Evolutionary conservation across 352 stramenopile genomes (phyloP).

Genomic region (Phytophthora foliorum): DNA sequence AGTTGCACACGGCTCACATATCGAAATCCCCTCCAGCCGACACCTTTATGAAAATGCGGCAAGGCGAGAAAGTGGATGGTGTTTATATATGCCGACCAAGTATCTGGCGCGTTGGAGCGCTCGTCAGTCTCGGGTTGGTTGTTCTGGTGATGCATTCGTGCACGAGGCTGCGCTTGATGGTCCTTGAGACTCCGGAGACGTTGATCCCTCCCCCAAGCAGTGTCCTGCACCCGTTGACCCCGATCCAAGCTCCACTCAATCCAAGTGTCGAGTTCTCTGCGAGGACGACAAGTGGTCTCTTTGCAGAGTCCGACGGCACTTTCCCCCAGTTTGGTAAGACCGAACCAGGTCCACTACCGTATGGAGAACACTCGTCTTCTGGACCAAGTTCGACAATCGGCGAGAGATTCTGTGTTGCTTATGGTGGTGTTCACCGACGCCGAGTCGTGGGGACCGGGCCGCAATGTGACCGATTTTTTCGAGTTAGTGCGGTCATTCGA

Average conservation of each 20-base stretch:
- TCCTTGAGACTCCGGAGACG: neutral
- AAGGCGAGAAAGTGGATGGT: neutral
- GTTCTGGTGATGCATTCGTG: neutral
- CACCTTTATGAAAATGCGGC: neutral
- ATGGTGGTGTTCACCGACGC: slow-evolving; percentile 40
- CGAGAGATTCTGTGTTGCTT: slow-evolving; percentile 34
- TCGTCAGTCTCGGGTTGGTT: neutral
- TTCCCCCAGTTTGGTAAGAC: slow-evolving; percentile 36
- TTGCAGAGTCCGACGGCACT: slow-evolving; percentile 19
- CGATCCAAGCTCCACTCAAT: slow-evolving; percentile 20
- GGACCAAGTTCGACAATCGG: neutral
- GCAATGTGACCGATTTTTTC: slow-evolving; percentile 42
- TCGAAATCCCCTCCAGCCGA: no score
- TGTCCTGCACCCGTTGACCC: slow-evolving; percentile 27
- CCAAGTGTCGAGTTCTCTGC: slow-evolving; percentile 8
- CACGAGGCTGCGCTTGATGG: neutral
- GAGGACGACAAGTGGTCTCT: slow-evolving; percentile 2
- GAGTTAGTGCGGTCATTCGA: slow-evolving; percentile 37
- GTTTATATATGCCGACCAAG: neutral
- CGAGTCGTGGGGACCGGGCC: slow-evolving; percentile 43
- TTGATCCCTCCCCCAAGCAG: slow-evolving; percentile 10
- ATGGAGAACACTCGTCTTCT: slow-evolving; percentile 26
- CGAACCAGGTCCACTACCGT: slow-evolving; percentile 29
- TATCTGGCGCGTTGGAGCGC: neutral
- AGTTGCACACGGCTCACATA: no score